phyloP scores from a whole-genome alignment of 805 yeast genomes.

The Kazachstania martiniae region DNA sequence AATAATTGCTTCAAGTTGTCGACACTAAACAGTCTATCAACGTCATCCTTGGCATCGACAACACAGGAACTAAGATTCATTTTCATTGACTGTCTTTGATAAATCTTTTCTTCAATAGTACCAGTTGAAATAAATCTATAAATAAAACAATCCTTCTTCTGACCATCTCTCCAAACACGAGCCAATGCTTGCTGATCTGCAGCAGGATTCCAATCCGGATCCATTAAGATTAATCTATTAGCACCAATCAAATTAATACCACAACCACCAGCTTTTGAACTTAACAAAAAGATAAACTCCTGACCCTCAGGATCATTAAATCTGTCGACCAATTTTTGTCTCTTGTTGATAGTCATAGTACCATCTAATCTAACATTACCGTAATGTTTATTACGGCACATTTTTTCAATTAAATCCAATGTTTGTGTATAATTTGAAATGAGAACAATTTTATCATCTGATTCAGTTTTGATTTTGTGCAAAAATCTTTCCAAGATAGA shows the following conservation, averaged over 20 bases:
- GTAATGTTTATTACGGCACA: conserved; percentile 68
- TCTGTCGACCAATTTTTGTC: conserved; percentile 84
- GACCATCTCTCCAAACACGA: conserved; percentile 98
- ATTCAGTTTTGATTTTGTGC: conserved; percentile 60
- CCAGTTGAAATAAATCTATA: conserved; percentile 92
- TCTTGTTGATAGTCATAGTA: conserved; percentile 79
- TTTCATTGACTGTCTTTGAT: conserved; percentile 92
- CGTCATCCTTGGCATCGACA: conserved; percentile 93
- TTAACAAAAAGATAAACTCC: conserved; percentile 79
- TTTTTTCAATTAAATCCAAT: conserved; percentile 73
- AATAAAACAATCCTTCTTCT: conserved; percentile 90
- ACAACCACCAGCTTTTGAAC: conserved; percentile 98
- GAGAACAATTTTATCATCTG: conserved; percentile 89
- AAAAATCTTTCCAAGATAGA: conserved; percentile 76
- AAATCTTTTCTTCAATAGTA: conserved; percentile 90
- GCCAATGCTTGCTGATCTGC: conserved; percentile 97
- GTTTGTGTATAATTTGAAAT: conserved; percentile 95
- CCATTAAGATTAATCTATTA: conserved; percentile 75
- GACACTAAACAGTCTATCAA: conserved; percentile 80
- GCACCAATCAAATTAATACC: conserved; percentile 97
- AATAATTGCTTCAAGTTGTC: conserved; percentile 72
- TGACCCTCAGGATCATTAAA: conserved; percentile 82
- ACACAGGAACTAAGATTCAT: conserved; percentile 89
- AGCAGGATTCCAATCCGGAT: conserved; percentile 98
- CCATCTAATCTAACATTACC: conserved; percentile 85